Evolutionary conservation across 257 asterid species (phyloP), one percentile per base, ranked within the genome.

Genomic region (Nicotiana sylvestris): DNA sequence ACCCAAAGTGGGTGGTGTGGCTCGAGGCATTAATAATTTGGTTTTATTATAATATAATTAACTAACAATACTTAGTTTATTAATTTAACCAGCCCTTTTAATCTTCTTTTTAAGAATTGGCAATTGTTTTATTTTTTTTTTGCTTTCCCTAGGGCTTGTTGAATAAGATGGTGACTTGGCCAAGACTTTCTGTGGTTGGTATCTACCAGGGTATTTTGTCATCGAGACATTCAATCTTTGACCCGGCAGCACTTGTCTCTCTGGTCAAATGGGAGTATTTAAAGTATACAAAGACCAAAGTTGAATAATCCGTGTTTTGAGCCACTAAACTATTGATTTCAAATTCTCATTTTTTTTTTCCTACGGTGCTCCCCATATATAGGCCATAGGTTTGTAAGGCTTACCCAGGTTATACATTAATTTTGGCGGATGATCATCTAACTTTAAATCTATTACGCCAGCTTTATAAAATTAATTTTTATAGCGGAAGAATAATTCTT

Each of bases 11-110:
- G 84, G 83, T 72, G 33, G 91, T 81, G 92, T 90, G 94, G 93
- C 95, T 93, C 94, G 92, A 93, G 90, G 90, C 84, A 81, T 46
- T 25, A 72, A 72, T 49, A 12, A 72, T 46, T 72, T 49, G 8
- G 15, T 46, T 3, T 21, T 43, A 25, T 43, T 7, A 43, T 43
- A 32, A 0, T 32, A 32, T 32, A 39, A 39, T 6, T 55, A 58
- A 70, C 53, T 51, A 81, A 37, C 61, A n/a, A 7, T 29, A 27
- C 49, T n/a, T 17, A 17, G 72, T 33, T 68, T 49, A 3, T 16
- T 32, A 69, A 49, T 61, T 8, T 51, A 51, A 32, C 16, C 51
- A 69, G 6, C 35, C 37, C 5, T 70, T 70, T 70, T 70, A 17
- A 70, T 70, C 58, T 37, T 29, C 32, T 69, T 29, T 9, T 37